Evolutionary conservation across 2,329 filamentous ascomycete genomes (phyloP).

Genomic region (Phyllachora maydis): DNA sequence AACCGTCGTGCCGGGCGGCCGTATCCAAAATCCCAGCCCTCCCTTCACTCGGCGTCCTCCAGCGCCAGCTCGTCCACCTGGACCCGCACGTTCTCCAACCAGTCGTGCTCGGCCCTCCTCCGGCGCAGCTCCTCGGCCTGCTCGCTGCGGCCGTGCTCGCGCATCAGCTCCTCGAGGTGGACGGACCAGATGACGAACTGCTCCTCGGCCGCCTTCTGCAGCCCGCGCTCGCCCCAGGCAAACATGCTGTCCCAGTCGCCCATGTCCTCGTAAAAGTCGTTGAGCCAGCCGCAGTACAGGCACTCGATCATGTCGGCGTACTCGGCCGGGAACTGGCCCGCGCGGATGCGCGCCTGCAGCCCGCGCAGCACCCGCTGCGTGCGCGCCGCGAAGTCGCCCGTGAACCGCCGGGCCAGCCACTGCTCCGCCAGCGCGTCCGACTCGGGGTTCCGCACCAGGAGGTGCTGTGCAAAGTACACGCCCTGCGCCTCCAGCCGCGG

Average conservation of each 20-base stretch:
- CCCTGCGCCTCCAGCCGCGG: conserved; percentile 5
- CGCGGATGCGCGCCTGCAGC: neutral
- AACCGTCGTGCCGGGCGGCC: too few relatives aligned
- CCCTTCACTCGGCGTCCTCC: too few relatives aligned
- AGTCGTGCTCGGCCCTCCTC: conserved; percentile 2
- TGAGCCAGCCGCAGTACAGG: conserved; percentile 6
- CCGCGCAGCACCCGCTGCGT: conserved; percentile 2
- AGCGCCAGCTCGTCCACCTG: conserved; percentile 6
- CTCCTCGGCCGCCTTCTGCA: conserved; percentile 5
- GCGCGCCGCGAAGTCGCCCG: conserved; percentile 3
- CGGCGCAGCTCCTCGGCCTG: conserved; percentile 6
- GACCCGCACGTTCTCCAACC: conserved; percentile 5
- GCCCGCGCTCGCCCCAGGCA: conserved; percentile 4
- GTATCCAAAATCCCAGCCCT: too few relatives aligned
- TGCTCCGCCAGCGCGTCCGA: conserved; percentile 4
- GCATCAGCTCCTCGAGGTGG: conserved; percentile 7
- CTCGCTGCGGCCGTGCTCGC: conserved; percentile 3
- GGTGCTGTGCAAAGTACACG: conserved; percentile 7
- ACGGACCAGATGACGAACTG: conserved; percentile 8
- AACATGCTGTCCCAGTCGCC: conserved; percentile 5
- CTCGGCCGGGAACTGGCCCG: conserved; percentile 2
- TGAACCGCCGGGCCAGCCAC: conserved; percentile 5
- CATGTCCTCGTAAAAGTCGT: conserved; percentile 6
- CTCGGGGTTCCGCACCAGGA: conserved; percentile 5
- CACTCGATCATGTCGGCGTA: conserved; percentile 6